Percentiles rank a stretch among this genome's conserved stretches.
These are phyloP conservation scores for Aspergillus hancockii DNA, from an alignment of 495 filamentous ascomycete species.

Conservation along the genomic window DNA sequence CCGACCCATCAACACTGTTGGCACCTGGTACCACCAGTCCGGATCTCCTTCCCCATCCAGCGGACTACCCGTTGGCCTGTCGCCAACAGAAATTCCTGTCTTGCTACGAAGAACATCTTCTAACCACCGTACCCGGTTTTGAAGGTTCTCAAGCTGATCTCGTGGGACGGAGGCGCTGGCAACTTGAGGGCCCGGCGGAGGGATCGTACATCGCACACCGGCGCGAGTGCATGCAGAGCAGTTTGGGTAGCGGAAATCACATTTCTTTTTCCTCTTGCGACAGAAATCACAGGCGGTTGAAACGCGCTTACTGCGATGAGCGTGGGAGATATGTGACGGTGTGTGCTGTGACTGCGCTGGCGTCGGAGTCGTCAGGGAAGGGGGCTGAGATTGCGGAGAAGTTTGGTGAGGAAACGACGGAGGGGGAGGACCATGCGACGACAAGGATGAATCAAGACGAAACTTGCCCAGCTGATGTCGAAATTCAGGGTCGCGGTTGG, in stretches of 20 bases:
- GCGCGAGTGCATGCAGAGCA: constrained; percentile 54
- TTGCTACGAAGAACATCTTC: constrained; percentile 45
- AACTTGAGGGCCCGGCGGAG: constrained; percentile 44
- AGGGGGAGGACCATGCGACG: constrained; percentile 19
- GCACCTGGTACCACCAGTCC: constrained; percentile 48
- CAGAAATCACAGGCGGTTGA: constrained; percentile 55
- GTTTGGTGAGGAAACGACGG: constrained; percentile 17
- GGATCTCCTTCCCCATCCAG: constrained; percentile 41
- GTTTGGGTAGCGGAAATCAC: constrained; percentile 55
- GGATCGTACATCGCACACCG: constrained; percentile 51
- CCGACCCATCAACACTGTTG: constrained; percentile 41
- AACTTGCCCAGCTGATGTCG: constrained; percentile 50
- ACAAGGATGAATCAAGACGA: constrained; percentile 37
- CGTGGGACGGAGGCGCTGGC: constrained; percentile 45
- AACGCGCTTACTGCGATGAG: constrained; percentile 40
- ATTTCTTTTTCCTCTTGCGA: constrained; percentile 56
- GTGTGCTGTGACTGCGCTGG: constrained; percentile 4
- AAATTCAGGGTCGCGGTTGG: constrained; percentile 44
- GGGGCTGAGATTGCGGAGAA: constrained; percentile 10
- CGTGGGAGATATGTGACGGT: constrained; percentile 2
- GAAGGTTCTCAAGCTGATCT: constrained; percentile 52
- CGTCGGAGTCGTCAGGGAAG: constrained; percentile 9
- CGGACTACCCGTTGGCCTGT: constrained; percentile 34
- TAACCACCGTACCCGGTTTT: constrained; percentile 54
- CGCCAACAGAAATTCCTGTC: constrained; percentile 39